Base-by-base conservation (phyloP, 768 basidiomycete genomes). In the Panaeolus papilionaceus region DNA sequence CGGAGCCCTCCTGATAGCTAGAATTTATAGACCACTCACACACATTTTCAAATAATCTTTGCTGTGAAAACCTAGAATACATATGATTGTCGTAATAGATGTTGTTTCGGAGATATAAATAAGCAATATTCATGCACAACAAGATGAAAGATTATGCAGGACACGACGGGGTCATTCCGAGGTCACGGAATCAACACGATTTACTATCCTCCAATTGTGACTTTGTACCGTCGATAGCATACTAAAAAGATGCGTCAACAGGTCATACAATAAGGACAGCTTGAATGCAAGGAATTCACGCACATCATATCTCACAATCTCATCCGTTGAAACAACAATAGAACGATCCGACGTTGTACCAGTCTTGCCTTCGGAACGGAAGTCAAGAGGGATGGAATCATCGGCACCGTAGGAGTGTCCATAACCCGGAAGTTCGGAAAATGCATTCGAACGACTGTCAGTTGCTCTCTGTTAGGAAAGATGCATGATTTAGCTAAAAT, bases 301-400 rank as follows among this genome's bases (percentile, higher is more conserved):
- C 28, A 58, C 54, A 33, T 58, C 54, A 16, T 58, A 58, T 37
- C 54, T 58, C 54, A 58, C 54, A 58, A 58, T 33, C 28, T 58
- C 54, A 23, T 58, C 14, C 0, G 26, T 58, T 1, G 54, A 58
- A 58, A 58, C 28, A 7, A 37, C 14, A 12, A 58, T 33, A 12
- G 54, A 28, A 16, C 33, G 26, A 12, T 33, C 54, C 54, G 54
- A 58, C 54, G 37, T 58, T 6, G 23, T 23, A 8, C 16, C 14
- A 28, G 12, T 58, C 54, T 58, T 58, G 16, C 11, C 54, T 7
- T 49, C 47, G 20, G 54, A 58, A 9, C 54, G 54, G 54, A 58
- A n/a, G 54, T 58, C 54, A 28, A 58, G 54, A 7, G 54, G 54
- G 54, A 58, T 58, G 3, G 14, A 26, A 58, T 37, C 54, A 16